phyloP scores from a whole-genome alignment of 2,329 filamentous ascomycete species.

The Calonectria pteridis region DNA sequence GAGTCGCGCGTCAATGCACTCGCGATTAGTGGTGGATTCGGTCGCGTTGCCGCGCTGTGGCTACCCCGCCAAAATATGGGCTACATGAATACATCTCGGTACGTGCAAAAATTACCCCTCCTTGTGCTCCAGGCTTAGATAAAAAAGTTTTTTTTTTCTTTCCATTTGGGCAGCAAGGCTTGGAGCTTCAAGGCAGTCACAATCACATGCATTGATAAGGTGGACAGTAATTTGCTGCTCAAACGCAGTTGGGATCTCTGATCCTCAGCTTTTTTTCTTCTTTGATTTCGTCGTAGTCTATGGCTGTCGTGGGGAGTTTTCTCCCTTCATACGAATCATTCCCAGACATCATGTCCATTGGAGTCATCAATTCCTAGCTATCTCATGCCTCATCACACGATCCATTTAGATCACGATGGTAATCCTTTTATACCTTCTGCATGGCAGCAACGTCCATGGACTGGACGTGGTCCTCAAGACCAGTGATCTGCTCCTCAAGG shows the following conservation, averaged over 20 bases:
- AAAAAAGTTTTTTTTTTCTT: not conserved
- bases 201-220: too few species aligned
- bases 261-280: slow-evolving; percentile 20
- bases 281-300: slow-evolving; percentile 42
- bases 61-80: slow-evolving; percentile 46
- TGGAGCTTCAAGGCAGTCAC: not conserved
- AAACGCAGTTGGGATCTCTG: slow-evolving; percentile 15
- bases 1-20: slow-evolving; percentile 34
- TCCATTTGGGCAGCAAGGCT: not conserved
- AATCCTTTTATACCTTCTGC: slow-evolving; percentile 83
- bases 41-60: slow-evolving; percentile 23
- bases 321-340: slow-evolving; percentile 43
- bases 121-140: not conserved
- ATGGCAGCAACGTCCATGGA: slow-evolving; percentile 91
- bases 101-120: slow-evolving; percentile 40
- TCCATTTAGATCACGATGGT: slow-evolving; percentile 36
- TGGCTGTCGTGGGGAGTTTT: slow-evolving; percentile 32
- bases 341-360: slow-evolving; percentile 38
- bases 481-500: slow-evolving; percentile 85
- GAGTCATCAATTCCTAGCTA: slow-evolving; percentile 46
- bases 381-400: slow-evolving; percentile 49
- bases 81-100: slow-evolving; percentile 37
- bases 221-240: not conserved
- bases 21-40: slow-evolving; percentile 29
- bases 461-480: slow-evolving; percentile 95